Percentiles rank a stretch among this genome's conserved stretches.
Evolutionary conservation across 129 eudicot species (phyloP).

Genomic region (Flaveria bidentis): DNA sequence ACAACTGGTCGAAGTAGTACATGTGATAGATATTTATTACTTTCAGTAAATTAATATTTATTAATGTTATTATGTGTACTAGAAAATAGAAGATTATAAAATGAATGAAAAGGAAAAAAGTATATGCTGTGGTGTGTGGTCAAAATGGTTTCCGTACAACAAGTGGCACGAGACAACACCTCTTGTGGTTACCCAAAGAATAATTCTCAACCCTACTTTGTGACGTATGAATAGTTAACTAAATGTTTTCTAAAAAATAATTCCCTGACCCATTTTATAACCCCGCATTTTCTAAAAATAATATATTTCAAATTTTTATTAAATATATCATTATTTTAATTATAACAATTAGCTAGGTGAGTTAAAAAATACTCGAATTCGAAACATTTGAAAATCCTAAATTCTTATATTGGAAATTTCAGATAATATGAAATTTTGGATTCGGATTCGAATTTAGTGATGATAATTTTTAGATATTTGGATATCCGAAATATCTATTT

Average conservation of each 20-base stretch:
- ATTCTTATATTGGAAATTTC: too few relatives aligned
- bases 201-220: constrained; percentile 17
- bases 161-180: constrained; percentile 14
- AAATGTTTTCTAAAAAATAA: background rate
- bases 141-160: constrained; percentile 18
- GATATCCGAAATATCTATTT: too few relatives aligned
- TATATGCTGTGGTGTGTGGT: constrained; percentile 13
- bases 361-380: too few relatives aligned
- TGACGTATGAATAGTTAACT: constrained; percentile 5
- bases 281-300: background rate
- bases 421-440: too few relatives aligned
- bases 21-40: background rate
- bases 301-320: background rate
- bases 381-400: too few relatives aligned
- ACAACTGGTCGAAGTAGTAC: background rate
- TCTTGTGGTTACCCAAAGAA: constrained; percentile 30
- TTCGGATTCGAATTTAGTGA: too few relatives aligned
- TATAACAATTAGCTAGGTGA: too few relatives aligned
- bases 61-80: background rate
- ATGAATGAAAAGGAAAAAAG: background rate
- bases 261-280: background rate
- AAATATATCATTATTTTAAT: too few relatives aligned
- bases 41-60: background rate
- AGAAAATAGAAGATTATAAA: background rate
- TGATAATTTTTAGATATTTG: too few relatives aligned